Conservation (phyloP, 305 asterid genomes). For the Lippia alba region DNA sequence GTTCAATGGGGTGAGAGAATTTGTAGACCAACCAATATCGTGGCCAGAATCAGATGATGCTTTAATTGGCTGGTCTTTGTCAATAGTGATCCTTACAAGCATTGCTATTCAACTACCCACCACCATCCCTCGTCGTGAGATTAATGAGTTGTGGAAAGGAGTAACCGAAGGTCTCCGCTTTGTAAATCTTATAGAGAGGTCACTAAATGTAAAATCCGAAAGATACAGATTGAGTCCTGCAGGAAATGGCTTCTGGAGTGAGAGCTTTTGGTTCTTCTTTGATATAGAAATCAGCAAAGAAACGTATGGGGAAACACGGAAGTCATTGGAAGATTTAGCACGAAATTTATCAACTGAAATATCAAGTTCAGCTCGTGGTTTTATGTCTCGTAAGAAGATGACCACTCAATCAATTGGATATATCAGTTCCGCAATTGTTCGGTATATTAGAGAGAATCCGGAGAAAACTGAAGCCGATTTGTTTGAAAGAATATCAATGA, state of each 20-base stretch:
- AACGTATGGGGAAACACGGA: too few relatives aligned
- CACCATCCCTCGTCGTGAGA: not conserved
- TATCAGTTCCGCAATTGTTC: too few relatives aligned
- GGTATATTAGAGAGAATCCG: too few relatives aligned
- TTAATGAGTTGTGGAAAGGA: slow-evolving; percentile 8
- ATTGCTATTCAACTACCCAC: slow-evolving; percentile 44
- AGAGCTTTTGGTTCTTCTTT: too few relatives aligned
- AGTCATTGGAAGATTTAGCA: too few relatives aligned
- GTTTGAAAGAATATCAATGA: slow-evolving; percentile 28
- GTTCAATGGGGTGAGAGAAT: slow-evolving; percentile 32
- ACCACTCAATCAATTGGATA: slow-evolving; percentile 17
- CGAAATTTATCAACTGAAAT: too few relatives aligned
- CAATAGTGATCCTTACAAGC: too few relatives aligned
- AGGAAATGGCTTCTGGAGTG: too few relatives aligned
- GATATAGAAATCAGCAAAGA: too few relatives aligned
- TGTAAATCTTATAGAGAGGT: slow-evolving; percentile 21
- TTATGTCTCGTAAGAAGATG: slow-evolving; percentile 32
- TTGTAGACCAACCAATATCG: too few relatives aligned
- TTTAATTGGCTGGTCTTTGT: slow-evolving; percentile 34
- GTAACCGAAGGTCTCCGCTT: slow-evolving; percentile 32
- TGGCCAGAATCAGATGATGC: too few relatives aligned
- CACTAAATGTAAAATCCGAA: slow-evolving; percentile 3
- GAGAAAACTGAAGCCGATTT: too few relatives aligned
- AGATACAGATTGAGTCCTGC: slow-evolving; percentile 3
- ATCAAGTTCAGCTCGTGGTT: slow-evolving; percentile 31